phyloP scores from a whole-genome alignment of 2,329 filamentous ascomycete genomes.

The Aspergillus sp. region DNA sequence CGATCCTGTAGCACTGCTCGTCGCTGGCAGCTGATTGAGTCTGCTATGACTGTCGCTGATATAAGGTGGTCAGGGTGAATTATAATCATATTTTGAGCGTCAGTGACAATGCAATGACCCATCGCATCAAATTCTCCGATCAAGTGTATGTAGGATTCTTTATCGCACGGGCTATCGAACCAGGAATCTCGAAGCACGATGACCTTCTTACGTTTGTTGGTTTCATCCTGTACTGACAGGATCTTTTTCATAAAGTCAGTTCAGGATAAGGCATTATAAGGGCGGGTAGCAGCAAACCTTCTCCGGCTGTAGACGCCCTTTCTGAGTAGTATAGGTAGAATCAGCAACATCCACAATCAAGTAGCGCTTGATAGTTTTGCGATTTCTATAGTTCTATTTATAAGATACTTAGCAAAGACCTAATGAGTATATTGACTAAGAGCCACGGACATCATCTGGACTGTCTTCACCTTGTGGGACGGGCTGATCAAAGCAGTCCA shows the following conservation, averaged over 20 bases:
- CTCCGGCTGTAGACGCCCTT: conserved; percentile 62
- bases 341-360: conserved; percentile 73
- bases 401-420: conserved; percentile 62
- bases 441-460: conserved; percentile 65
- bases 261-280: neutral
- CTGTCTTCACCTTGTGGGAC: conserved; percentile 61
- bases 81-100: conserved; percentile 81
- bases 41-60: conserved; percentile 92
- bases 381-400: conserved; percentile 67
- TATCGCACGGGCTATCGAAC: conserved; percentile 74
- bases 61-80: conserved; percentile 94
- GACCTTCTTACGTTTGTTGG: conserved; percentile 62
- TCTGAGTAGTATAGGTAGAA: conserved; percentile 65
- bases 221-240: conserved; percentile 78
- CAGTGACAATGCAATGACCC: conserved; percentile 79
- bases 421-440: conserved; percentile 34
- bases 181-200: conserved; percentile 83
- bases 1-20: conserved; percentile 92
- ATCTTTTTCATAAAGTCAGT: conserved; percentile 54
- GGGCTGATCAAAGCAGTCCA: conserved; percentile 61
- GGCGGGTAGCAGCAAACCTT: conserved; percentile 60
- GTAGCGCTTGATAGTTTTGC: conserved; percentile 79
- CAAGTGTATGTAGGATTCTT: conserved; percentile 79
- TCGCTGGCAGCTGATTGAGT: conserved; percentile 88
- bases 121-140: conserved; percentile 71